A percentile compares a stretch with the other conserved stretches of the same genome.
These are phyloP conservation scores for Elaeagnus macrophylla DNA, from an alignment of 306 rosid genomes.

Conservation along the genomic window DNA sequence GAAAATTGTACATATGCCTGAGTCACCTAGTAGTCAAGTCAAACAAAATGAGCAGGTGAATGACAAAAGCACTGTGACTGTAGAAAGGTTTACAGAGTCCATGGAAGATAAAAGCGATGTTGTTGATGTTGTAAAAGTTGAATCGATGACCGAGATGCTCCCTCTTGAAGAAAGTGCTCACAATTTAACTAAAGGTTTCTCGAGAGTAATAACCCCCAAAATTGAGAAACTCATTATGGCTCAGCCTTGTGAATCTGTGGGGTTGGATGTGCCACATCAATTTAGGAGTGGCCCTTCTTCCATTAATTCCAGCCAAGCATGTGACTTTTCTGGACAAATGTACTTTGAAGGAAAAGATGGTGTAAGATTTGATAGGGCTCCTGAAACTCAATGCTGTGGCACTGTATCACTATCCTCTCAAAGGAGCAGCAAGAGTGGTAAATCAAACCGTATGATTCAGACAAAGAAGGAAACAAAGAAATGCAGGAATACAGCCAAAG, in stretches of 20 bases:
- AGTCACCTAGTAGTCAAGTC: no score
- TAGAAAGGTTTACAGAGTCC: no score
- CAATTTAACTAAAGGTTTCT: no score
- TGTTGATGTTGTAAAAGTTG: no score
- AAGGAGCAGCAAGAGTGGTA: constrained; percentile 44
- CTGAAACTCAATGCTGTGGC: constrained; percentile 31
- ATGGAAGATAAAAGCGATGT: no score
- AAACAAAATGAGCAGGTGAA: no score
- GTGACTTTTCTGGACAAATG: constrained; percentile 24
- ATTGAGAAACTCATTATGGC: background rate
- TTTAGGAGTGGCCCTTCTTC: constrained; percentile 26
- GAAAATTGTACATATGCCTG: no score
- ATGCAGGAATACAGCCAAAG: constrained; percentile 38
- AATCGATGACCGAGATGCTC: no score
- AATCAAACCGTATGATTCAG: constrained; percentile 38
- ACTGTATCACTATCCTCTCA: constrained; percentile 35
- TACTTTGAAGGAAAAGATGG: constrained; percentile 36
- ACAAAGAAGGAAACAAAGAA: constrained; percentile 52
- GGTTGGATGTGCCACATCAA: constrained; percentile 26
- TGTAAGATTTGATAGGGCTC: constrained; percentile 31
- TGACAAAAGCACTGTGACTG: no score
- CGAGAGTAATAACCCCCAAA: constrained; percentile 7
- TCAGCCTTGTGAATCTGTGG: constrained; percentile 32
- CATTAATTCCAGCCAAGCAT: constrained; percentile 23
- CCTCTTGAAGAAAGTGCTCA: no score